These are phyloP conservation scores for Sclerotinia sclerotiorum DNA, from an alignment of 2,329 filamentous ascomycete genomes.

Conservation along the genomic window DNA sequence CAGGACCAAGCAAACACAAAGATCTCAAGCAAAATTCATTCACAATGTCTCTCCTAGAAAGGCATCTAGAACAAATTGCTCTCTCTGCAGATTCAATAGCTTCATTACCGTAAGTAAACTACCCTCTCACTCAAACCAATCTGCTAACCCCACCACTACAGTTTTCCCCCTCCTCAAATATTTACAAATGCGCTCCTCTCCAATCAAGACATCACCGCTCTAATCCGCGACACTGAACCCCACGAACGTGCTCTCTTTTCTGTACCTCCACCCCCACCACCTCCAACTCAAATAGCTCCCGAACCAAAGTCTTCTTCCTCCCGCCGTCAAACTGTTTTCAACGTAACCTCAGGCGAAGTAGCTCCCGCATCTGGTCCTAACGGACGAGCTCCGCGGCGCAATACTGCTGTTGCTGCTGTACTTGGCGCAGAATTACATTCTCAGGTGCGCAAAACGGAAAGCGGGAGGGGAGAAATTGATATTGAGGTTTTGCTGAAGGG, in stretches of 20 bases:
- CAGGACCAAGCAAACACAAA: neutral
- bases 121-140: neutral
- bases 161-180: slow-evolving; percentile 87
- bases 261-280: slow-evolving; percentile 61
- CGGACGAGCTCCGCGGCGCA: slow-evolving; percentile 58
- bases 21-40: slow-evolving; percentile 4
- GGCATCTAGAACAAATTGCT: slow-evolving; percentile 74
- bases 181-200: slow-evolving; percentile 92
- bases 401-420: slow-evolving; percentile 86
- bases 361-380: slow-evolving; percentile 53
- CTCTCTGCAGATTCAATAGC: slow-evolving; percentile 75
- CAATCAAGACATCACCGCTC: slow-evolving; percentile 84
- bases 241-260: slow-evolving; percentile 96
- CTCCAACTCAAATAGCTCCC: slow-evolving; percentile 48
- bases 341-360: slow-evolving; percentile 59
- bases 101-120: slow-evolving; percentile 62
- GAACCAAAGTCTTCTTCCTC: slow-evolving; percentile 41
- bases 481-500: slow-evolving; percentile 81
- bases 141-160: slow-evolving; percentile 43
- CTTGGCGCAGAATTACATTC: slow-evolving; percentile 84
- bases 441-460: slow-evolving; percentile 61
- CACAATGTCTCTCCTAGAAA: slow-evolving; percentile 66
- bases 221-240: slow-evolving; percentile 92
- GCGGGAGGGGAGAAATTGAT: slow-evolving; percentile 70
- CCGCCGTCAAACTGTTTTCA: slow-evolving; percentile 65